Percentiles rank a stretch among this genome's conserved stretches.
Conservation (phyloP, 2,329 filamentous ascomycete genomes). For the Ascosphaera apis region DNA sequence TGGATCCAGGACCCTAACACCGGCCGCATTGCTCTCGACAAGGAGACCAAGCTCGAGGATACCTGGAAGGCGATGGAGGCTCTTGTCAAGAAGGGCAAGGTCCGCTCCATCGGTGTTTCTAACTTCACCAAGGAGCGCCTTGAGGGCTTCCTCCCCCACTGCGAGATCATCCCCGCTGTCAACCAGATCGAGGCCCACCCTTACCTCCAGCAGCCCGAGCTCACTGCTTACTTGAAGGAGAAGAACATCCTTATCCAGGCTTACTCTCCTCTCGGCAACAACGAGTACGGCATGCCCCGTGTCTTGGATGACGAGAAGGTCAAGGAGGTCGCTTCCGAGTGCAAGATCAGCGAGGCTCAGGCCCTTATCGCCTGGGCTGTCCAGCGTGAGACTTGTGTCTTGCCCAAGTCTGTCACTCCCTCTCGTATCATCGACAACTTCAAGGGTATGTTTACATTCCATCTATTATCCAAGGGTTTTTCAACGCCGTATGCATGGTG, state of each 20-base stretch:
- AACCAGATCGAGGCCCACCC: slow-evolving; percentile 45
- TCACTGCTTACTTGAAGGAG: slow-evolving; percentile 27
- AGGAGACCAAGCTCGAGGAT: slow-evolving; percentile 25
- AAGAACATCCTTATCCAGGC: slow-evolving; percentile 34
- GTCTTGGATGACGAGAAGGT: slow-evolving; percentile 36
- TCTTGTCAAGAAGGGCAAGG: slow-evolving; percentile 9
- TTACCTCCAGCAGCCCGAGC: slow-evolving; percentile 32
- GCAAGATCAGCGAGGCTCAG: slow-evolving; percentile 32
- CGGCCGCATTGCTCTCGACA: slow-evolving; percentile 24
- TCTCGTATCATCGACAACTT: slow-evolving; percentile 26
- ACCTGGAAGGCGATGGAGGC: slow-evolving; percentile 14
- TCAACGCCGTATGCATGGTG: neutral
- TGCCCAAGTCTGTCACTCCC: slow-evolving; percentile 31
- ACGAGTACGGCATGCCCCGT: slow-evolving; percentile 31
- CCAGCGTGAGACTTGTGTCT: slow-evolving; percentile 28
- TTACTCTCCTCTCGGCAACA: slow-evolving; percentile 36
- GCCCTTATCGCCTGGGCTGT: slow-evolving; percentile 31
- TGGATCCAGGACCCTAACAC: slow-evolving; percentile 33
- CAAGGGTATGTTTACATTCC: slow-evolving; percentile 7
- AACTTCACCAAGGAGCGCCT: slow-evolving; percentile 12
- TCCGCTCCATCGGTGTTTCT: slow-evolving; percentile 11
- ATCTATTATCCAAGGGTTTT: neutral
- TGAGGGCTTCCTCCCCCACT: slow-evolving; percentile 14
- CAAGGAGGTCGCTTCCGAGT: slow-evolving; percentile 36
- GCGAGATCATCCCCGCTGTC: slow-evolving; percentile 23